Conservation (phyloP, 1,139 yeast species). For the Eremothecium coryli region DNA sequence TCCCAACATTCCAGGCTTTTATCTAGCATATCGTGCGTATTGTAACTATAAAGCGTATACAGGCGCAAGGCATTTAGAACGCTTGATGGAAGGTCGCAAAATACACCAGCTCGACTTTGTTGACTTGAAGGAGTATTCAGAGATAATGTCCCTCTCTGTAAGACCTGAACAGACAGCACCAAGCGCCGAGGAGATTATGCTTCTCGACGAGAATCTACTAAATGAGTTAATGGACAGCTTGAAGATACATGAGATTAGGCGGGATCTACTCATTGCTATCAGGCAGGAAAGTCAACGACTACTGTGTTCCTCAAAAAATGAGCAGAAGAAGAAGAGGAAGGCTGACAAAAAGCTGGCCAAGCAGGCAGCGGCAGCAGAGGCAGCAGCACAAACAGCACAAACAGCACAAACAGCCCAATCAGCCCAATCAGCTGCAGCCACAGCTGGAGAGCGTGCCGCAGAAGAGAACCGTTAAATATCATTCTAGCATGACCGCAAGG, state of each 20-base stretch:
- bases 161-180: constrained; percentile 5
- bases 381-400: too few relatives aligned
- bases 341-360: too few relatives aligned
- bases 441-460: too few relatives aligned
- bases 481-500: too few relatives aligned
- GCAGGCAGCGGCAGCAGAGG: too few relatives aligned
- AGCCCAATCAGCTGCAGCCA: too few relatives aligned
- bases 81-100: constrained; percentile 30
- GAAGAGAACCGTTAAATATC: too few relatives aligned
- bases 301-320: too few relatives aligned
- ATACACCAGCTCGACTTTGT: constrained; percentile 17
- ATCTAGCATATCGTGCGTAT: constrained; percentile 70
- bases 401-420: too few relatives aligned
- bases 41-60: constrained; percentile 72
- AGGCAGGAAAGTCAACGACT: constrained; percentile 34
- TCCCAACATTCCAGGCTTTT: constrained; percentile 94
- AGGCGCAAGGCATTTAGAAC: constrained; percentile 63
- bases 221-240: constrained; percentile 16
- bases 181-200: constrained; percentile 17
- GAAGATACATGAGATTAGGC: constrained; percentile 33
- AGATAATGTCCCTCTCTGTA: constrained; percentile 11
- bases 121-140: constrained; percentile 18
- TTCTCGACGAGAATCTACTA: constrained; percentile 11
- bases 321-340: too few relatives aligned
- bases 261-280: constrained; percentile 39